Evolutionary conservation across 129 eudicot genomes (phyloP).

Genomic region (Artemisia annua): DNA sequence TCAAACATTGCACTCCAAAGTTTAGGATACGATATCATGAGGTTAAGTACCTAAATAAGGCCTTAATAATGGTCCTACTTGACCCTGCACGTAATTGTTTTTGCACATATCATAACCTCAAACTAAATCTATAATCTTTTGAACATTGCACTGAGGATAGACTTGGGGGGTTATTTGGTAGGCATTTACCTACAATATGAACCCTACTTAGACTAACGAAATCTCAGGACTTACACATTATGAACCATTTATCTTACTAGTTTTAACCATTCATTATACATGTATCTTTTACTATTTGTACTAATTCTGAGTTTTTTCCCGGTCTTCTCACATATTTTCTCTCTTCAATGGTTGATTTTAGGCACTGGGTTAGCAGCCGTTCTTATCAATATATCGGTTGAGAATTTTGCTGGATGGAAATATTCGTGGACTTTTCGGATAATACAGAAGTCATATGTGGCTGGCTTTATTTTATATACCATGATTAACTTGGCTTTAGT

Average conservation of each 20-base stretch:
- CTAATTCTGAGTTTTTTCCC: too few relatives aligned
- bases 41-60: neutral
- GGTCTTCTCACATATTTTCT: conserved; percentile 14
- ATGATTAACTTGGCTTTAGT: conserved; percentile 86
- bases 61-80: neutral
- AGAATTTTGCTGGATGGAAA: conserved; percentile 99
- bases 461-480: conserved; percentile 73
- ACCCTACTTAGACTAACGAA: too few relatives aligned
- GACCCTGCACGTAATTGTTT: neutral
- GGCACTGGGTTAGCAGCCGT: conserved; percentile 98
- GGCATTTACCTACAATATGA: neutral
- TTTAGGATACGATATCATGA: neutral
- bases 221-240: too few relatives aligned
- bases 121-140: neutral
- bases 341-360: conserved; percentile 33
- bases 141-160: conserved; percentile 10
- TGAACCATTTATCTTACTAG: too few relatives aligned
- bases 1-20: neutral
- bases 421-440: conserved; percentile 70
- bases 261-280: too few relatives aligned
- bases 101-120: neutral
- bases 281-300: too few relatives aligned
- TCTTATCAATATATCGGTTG: conserved; percentile 93
- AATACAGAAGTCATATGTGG: conserved; percentile 82
- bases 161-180: neutral